A percentile compares a stretch with the other conserved stretches of the same genome.
Conservation (phyloP, 1,139 yeast species). For the Debaryomyces singareniensis region DNA sequence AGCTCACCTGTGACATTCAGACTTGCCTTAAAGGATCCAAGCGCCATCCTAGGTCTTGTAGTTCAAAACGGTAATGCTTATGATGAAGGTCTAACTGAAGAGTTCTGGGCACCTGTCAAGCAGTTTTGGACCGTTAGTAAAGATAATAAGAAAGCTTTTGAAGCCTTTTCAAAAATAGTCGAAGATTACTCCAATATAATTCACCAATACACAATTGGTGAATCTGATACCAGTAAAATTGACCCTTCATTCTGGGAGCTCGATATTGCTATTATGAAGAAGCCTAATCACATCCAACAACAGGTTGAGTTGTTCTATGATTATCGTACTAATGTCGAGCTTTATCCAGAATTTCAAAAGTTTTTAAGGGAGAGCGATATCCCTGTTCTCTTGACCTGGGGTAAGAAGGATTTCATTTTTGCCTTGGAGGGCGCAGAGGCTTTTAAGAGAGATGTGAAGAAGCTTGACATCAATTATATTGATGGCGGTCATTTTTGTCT, state of each 20-base stretch:
- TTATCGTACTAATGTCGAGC: constrained; percentile 23
- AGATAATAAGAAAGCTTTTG: constrained; percentile 5
- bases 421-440: constrained; percentile 29
- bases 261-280: constrained; percentile 19
- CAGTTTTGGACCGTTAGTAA: constrained; percentile 23
- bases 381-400: constrained; percentile 37
- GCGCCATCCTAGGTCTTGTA: constrained; percentile 21
- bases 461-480: constrained; percentile 16
- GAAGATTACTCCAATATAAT: constrained; percentile 10
- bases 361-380: constrained; percentile 24
- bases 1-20: constrained; percentile 38
- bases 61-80: constrained; percentile 42
- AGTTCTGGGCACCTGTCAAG: constrained; percentile 33
- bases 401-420: constrained; percentile 34
- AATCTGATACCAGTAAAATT: constrained; percentile 12
- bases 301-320: constrained; percentile 30
- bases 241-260: constrained; percentile 26
- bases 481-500: constrained; percentile 38
- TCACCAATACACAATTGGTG: constrained; percentile 30
- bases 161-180: constrained; percentile 11
- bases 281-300: constrained; percentile 17
- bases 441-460: constrained; percentile 22
- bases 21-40: constrained; percentile 24
- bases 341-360: constrained; percentile 32
- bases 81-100: constrained; percentile 27